Conservation (phyloP, 305 asterid species). For the Solanum chacoense region DNA sequence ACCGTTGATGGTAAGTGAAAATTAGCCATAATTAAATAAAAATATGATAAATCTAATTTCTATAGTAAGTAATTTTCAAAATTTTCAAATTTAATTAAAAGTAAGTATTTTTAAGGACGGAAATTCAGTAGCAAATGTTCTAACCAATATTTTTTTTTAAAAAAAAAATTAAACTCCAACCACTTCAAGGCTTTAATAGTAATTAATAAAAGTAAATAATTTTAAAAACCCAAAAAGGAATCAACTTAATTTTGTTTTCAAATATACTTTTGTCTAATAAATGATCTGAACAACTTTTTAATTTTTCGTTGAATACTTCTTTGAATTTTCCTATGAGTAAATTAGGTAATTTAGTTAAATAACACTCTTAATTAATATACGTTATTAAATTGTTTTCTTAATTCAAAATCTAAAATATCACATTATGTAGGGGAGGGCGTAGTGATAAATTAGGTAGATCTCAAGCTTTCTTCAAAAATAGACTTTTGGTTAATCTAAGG, state of each 20-base stretch:
- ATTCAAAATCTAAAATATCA: background rate
- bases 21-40: too few species aligned
- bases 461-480: background rate
- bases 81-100: background rate
- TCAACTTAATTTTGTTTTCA: background rate
- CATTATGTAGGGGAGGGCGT: background rate
- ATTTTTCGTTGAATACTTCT: background rate
- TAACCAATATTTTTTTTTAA: background rate
- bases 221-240: background rate
- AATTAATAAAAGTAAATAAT: background rate
- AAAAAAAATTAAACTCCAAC: background rate
- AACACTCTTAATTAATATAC: background rate
- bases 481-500: background rate
- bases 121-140: background rate
- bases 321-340: background rate
- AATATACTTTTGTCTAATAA: background rate
- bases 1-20: background rate
- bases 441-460: background rate
- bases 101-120: background rate
- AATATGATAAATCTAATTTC: background rate
- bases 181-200: background rate
- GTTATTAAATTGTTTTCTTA: background rate
- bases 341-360: background rate
- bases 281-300: background rate
- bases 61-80: background rate